Conservation (phyloP, 306 rosid genomes). For the Lathyrus aphaca region DNA sequence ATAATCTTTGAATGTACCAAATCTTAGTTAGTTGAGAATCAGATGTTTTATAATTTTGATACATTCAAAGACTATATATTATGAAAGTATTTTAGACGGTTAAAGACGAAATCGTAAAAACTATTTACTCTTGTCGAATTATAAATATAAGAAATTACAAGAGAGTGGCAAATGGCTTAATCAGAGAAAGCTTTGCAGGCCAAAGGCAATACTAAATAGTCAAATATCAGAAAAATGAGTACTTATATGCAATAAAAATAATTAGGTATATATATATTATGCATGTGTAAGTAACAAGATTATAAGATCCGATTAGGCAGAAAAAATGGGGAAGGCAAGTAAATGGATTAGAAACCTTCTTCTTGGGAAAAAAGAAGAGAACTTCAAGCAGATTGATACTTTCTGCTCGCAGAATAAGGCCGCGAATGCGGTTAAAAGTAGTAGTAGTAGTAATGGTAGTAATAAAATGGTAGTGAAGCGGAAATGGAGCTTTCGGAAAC, state of each 20-base stretch:
- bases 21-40: not conserved
- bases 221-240: slow-evolving; percentile 35
- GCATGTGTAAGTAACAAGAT: slow-evolving; percentile 21
- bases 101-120: not conserved
- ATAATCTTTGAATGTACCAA: not conserved
- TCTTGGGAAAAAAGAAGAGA: slow-evolving; percentile 63
- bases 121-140: slow-evolving; percentile 20
- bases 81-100: not conserved
- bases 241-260: not conserved
- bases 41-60: not conserved
- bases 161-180: slow-evolving; percentile 72
- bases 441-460: not conserved
- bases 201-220: slow-evolving; percentile 41
- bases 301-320: slow-evolving; percentile 10
- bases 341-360: slow-evolving; percentile 79
- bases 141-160: slow-evolving; percentile 20
- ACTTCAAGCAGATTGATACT: slow-evolving; percentile 44
- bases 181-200: slow-evolving; percentile 63
- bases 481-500: slow-evolving; percentile 76
- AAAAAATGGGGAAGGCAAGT: slow-evolving; percentile 74
- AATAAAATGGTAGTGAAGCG: slow-evolving; percentile 47
- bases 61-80: not conserved
- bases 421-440: slow-evolving; percentile 25
- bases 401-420: slow-evolving; percentile 31
- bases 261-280: slow-evolving; percentile 10